A percentile compares a stretch with the other conserved stretches of the same genome.
phyloP scores from a whole-genome alignment of 2,329 filamentous ascomycete genomes.

The Neonectria faginata region DNA sequence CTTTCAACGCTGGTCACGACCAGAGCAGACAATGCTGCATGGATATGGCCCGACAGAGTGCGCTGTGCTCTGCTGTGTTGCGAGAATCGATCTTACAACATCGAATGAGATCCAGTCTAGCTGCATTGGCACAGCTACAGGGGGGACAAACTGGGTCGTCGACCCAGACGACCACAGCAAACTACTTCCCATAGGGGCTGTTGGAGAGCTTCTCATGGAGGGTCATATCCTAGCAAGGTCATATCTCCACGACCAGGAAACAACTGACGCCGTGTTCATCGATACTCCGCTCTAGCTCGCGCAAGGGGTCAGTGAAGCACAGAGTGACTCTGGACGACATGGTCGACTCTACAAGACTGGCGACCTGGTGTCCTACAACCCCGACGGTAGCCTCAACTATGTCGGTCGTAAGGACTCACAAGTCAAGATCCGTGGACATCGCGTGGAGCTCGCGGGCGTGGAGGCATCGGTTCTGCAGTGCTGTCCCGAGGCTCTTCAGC shows the following conservation, averaged over 20 bases:
- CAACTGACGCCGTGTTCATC: constrained; percentile 19
- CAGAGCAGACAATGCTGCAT: constrained; percentile 15
- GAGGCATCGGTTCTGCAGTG: constrained; percentile 11
- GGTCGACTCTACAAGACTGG: neutral
- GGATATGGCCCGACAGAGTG: constrained; percentile 28
- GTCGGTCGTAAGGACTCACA: neutral
- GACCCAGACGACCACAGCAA: constrained; percentile 21
- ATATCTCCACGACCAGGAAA: constrained; percentile 13
- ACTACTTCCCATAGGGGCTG: constrained; percentile 10
- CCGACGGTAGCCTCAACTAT: neutral
- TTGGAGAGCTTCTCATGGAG: constrained; percentile 25
- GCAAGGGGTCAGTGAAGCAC: neutral
- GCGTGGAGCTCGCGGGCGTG: constrained; percentile 5
- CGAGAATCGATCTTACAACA: neutral
- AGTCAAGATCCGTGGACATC: neutral
- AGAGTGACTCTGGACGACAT: neutral
- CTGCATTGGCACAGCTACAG: constrained; percentile 19
- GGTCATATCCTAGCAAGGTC: constrained; percentile 19
- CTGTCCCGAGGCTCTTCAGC: constrained; percentile 2
- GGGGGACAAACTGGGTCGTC: constrained; percentile 24
- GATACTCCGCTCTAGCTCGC: constrained; percentile 9
- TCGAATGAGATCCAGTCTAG: constrained; percentile 4
- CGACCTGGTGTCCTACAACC: neutral
- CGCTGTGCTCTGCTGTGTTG: constrained; percentile 21
- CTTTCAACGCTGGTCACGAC: constrained; percentile 17